Evolutionary conservation across 78 protist species (phyloP), one percentile per base, ranked within the genome.

Genomic region (Dictyostelium intermedium): DNA sequence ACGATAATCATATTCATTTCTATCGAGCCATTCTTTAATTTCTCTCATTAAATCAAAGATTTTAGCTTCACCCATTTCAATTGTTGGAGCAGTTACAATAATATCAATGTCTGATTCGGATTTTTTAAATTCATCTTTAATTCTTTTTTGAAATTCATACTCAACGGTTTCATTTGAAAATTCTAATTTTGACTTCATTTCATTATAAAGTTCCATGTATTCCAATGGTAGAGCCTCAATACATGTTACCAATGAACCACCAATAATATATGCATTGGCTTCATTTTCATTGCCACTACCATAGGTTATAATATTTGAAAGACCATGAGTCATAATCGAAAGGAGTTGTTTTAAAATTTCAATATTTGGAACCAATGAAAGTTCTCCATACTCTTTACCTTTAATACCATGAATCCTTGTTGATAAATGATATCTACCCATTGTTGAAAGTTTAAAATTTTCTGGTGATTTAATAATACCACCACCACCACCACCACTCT

Each of bases 51-150:
- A 30, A 23, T 53, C 16, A 16, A 23, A 5, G 35, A 85, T 9
- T 43, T 35, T 41, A 3, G 5, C 61, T 32, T 16, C 2, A 11
- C 47, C 84, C 16, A 37, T 20, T 35, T 35, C 47, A 25, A 39
- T 2, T 10, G 60, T n/a, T 66, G 56, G 56, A 4, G 60, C 20
- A 20, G 61, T 32, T 6, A 85, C 2, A 35, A 50, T 74, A 9
- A 85, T 30, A 53, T 85, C 83, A 34, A 85, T 56, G 56, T 85
- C 92, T 53, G 92, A 85, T 13, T 85, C 66, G 11, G 56, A 60
- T 16, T 39, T n/a, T 32, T 2, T 35, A 20, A 30, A 39, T 11
- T 20, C 20, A 6, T 8, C 50, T 6, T 20, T 5, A 66, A 45
- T 20, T 18, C 3, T 27, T 7, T 23, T n/a, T 47, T n/a, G 27